Percentiles rank a stretch among this genome's conserved stretches.
Evolutionary conservation across 192 early-diverging fungal genomes (phyloP).

Genomic region (Linnemannia hyalina): DNA sequence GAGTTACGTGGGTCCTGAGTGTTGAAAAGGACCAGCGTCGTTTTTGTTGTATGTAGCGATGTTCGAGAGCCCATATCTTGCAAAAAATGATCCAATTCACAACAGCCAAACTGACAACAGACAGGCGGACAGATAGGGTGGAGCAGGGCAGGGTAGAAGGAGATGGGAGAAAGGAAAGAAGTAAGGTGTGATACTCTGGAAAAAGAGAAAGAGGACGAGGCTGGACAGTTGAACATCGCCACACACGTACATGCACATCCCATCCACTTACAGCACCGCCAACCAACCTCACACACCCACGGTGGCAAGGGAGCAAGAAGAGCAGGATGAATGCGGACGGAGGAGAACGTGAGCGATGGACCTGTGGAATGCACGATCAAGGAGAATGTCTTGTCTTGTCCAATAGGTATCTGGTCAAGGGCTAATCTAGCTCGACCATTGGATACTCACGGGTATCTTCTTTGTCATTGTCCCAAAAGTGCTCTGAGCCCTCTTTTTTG

Average conservation of each 20-base stretch:
- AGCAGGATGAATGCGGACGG: too few species aligned
- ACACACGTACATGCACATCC: neutral
- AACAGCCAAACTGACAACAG: neutral
- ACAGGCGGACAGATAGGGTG: neutral
- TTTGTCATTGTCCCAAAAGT: too few species aligned
- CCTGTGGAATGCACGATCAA: neutral
- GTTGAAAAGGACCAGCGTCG: too few species aligned
- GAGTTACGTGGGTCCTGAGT: neutral
- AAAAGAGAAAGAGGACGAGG: neutral
- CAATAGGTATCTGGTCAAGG: neutral
- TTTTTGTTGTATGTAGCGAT: neutral
- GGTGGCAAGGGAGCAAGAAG: too few species aligned
- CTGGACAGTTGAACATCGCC: neutral
- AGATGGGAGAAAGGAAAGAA: neutral
- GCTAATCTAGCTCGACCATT: neutral
- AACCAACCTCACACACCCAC: too few species aligned
- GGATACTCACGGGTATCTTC: neutral
- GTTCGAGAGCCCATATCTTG: neutral
- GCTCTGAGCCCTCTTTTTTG: too few species aligned
- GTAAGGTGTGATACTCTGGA: neutral
- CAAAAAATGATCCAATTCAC: neutral
- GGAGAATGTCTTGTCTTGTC: neutral
- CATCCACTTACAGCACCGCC: too few species aligned
- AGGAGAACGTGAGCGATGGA: neutral
- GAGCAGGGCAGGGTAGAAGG: neutral